Evolutionary conservation across 768 basidiomycete species (phyloP).

Genomic region (Auricularia heimuer): DNA sequence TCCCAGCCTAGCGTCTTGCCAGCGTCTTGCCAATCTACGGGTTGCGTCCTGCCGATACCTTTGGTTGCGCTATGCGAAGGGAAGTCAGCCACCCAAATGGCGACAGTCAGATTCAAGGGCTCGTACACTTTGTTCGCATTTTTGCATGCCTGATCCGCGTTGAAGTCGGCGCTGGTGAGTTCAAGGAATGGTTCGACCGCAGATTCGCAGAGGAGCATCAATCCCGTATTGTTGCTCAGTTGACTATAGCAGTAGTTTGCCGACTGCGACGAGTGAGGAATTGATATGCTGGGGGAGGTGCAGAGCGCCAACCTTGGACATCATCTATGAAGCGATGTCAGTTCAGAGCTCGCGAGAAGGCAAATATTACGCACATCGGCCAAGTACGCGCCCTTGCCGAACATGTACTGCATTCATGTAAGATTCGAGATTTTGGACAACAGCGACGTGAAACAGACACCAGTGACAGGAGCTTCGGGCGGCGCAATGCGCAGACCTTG

Average conservation of each 20-base stretch:
- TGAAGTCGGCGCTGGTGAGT: conserved; percentile 33
- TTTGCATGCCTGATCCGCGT: conserved; percentile 42
- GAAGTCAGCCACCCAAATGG: neutral
- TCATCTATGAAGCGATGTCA: conserved; percentile 32
- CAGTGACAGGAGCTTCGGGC: conserved; percentile 49
- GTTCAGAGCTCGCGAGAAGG: neutral
- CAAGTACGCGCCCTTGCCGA: conserved; percentile 58
- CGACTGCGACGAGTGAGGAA: conserved; percentile 25
- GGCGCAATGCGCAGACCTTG: conserved; percentile 58
- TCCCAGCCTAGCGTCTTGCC: conserved; percentile 38
- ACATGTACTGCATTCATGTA: conserved; percentile 38
- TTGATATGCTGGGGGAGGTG: neutral
- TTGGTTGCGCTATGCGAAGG: conserved; percentile 36
- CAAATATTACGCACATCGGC: conserved; percentile 37
- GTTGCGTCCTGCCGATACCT: conserved; percentile 44
- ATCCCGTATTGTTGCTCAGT: conserved; percentile 39
- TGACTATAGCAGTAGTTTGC: conserved; percentile 43
- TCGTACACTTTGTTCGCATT: conserved; percentile 28
- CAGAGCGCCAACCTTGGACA: conserved; percentile 42
- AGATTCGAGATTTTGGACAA: neutral
- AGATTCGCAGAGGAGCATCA: conserved; percentile 55
- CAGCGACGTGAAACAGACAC: conserved; percentile 10
- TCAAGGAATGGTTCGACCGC: conserved; percentile 49
- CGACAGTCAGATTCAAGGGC: neutral
- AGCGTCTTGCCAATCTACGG: conserved; percentile 49